Conservation (phyloP, 306 rosid species). For the Boehmeria nivea region DNA sequence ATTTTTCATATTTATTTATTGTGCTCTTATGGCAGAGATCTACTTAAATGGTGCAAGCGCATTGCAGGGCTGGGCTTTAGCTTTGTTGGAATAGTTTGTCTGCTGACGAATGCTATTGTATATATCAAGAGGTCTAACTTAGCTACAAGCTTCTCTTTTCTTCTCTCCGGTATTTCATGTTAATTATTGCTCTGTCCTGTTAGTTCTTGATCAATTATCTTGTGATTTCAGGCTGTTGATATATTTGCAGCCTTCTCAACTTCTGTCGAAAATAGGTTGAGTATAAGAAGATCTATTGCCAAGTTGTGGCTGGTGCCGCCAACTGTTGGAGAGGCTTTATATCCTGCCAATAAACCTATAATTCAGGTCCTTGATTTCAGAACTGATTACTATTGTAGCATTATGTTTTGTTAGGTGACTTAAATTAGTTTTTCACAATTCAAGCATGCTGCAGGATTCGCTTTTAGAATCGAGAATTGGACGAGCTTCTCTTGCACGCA, state of each 20-base stretch:
- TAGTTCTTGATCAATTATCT: conserved; percentile 5
- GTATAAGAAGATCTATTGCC: conserved; percentile 64
- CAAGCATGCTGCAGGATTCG: conserved; percentile 52
- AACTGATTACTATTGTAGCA: background rate
- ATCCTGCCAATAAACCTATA: conserved; percentile 62
- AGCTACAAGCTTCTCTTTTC: conserved; percentile 3
- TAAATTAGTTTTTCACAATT: conserved; percentile 29
- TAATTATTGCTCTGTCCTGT: conserved; percentile 9
- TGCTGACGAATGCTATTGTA: conserved; percentile 37
- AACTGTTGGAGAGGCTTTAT: conserved; percentile 50
- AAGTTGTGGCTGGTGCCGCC: conserved; percentile 55
- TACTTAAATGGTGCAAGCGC: conserved; percentile 95
- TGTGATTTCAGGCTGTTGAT: conserved; percentile 70
- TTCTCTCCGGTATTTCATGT: background rate
- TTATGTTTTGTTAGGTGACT: conserved; percentile 11
- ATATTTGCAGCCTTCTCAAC: conserved; percentile 75
- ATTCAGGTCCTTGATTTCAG: conserved; percentile 51
- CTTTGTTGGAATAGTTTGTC: conserved; percentile 46
- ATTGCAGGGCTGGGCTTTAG: conserved; percentile 48
- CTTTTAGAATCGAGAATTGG: conserved; percentile 53
- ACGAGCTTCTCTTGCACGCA: conserved; percentile 51
- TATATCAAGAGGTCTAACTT: conserved; percentile 67
- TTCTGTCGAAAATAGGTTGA: conserved; percentile 51
- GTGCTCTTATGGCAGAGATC: conserved; percentile 52
- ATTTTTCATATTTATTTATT: background rate